phyloP scores from a whole-genome alignment of 129 eudicot species.

The Lonicera japonica region DNA sequence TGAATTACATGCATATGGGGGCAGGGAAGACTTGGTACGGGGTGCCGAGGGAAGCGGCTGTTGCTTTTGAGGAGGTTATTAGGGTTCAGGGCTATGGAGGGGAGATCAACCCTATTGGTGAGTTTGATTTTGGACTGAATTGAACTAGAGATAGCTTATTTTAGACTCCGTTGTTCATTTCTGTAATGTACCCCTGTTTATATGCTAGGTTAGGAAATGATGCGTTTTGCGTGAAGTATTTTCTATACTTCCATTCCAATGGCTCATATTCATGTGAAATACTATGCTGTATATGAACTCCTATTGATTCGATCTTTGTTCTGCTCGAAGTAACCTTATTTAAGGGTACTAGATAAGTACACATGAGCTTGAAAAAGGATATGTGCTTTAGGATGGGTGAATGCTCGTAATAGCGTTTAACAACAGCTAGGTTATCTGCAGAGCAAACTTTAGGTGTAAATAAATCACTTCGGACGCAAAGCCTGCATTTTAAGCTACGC shows the following conservation, averaged over 20 bases:
- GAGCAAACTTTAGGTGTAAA: neutral
- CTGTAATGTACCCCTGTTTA: constrained; percentile 5
- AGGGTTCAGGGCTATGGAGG: constrained; percentile 77
- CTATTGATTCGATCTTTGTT: neutral
- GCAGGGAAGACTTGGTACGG: constrained; percentile 94
- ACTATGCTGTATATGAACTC: neutral
- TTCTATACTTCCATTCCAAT: too few relatives aligned
- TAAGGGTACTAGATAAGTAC: neutral
- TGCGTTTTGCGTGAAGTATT: neutral
- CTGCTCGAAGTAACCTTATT: neutral
- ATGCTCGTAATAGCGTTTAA: too few relatives aligned
- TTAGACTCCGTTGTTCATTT: constrained; percentile 10
- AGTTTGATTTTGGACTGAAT: constrained; percentile 15
- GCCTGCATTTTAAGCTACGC: too few relatives aligned
- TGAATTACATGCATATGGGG: constrained; percentile 87
- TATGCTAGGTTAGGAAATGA: neutral
- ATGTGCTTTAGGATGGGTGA: neutral
- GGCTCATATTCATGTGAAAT: too few relatives aligned
- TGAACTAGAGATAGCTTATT: neutral
- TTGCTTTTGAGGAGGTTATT: constrained; percentile 81
- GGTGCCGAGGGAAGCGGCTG: constrained; percentile 74
- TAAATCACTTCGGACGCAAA: neutral
- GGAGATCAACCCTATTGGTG: constrained; percentile 78
- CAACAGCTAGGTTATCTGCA: neutral
- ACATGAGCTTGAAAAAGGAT: neutral